These are phyloP conservation scores for Coemansia sp. DNA, from an alignment of 192 early-diverging fungal genomes.

Conservation along the genomic window DNA sequence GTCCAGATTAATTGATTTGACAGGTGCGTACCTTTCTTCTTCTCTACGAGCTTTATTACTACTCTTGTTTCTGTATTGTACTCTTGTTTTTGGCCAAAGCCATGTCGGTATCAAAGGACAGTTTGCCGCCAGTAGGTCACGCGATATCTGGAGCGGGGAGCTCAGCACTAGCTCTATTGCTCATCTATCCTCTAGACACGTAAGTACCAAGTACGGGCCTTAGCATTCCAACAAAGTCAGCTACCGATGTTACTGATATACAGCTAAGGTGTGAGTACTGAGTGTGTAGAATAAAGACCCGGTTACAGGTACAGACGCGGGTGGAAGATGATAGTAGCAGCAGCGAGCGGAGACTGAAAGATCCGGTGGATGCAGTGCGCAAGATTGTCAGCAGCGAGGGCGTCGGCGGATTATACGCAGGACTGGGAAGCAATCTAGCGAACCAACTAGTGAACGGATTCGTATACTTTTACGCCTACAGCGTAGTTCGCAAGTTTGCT, in stretches of 20 bases:
- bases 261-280: not conserved
- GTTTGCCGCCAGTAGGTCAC: constrained; percentile 84
- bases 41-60: constrained; percentile 4
- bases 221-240: not conserved
- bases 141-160: constrained; percentile 90
- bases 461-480: constrained; percentile 85
- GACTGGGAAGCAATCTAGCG: constrained; percentile 79
- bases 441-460: constrained; percentile 78
- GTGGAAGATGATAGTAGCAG: constrained; percentile 27
- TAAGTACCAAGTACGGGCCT: constrained; percentile 1
- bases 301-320: constrained; percentile 90
- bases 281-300: constrained; percentile 81
- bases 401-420: constrained; percentile 83
- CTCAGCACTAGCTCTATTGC: constrained; percentile 85
- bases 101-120: constrained; percentile 23
- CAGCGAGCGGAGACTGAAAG: constrained; percentile 55
- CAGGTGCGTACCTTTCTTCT: not conserved
- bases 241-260: not conserved
- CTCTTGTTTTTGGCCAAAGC: not conserved
- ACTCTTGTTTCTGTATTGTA: not conserved
- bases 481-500: constrained; percentile 63
- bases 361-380: constrained; percentile 73
- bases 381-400: constrained; percentile 87
- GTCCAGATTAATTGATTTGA: not conserved
- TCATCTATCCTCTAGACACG: constrained; percentile 95